Evolutionary conservation across 2,329 filamentous ascomycete genomes (phyloP).

Genomic region (Cladophialophora carrionii): DNA sequence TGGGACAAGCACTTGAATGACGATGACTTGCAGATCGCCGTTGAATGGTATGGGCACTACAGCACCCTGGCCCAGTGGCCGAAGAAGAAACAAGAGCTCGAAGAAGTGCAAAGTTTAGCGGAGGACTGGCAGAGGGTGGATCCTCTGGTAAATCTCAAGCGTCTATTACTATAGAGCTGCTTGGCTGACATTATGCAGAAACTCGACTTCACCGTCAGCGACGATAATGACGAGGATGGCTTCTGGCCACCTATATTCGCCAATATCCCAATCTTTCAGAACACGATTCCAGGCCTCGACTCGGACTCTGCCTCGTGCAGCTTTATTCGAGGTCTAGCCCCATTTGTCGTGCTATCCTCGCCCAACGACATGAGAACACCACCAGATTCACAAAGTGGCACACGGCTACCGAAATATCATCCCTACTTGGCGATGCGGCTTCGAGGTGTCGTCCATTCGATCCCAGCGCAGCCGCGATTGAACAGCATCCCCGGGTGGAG

Average conservation of each 20-base stretch:
- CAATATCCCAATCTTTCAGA: slow-evolving; percentile 32
- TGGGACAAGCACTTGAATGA: slow-evolving; percentile 34
- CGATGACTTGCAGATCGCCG: slow-evolving; percentile 9
- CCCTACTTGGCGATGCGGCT: slow-evolving; percentile 37
- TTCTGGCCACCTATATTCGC: slow-evolving; percentile 36
- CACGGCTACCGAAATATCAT: slow-evolving; percentile 33
- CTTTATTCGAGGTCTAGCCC: slow-evolving; percentile 35
- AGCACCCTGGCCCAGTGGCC: slow-evolving; percentile 46
- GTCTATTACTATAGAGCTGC: neutral
- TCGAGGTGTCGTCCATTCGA: slow-evolving; percentile 45
- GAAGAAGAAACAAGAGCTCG: slow-evolving; percentile 34
- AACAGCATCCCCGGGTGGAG: slow-evolving; percentile 44
- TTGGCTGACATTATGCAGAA: slow-evolving; percentile 20
- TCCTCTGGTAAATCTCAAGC: slow-evolving; percentile 31
- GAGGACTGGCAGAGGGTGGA: slow-evolving; percentile 39
- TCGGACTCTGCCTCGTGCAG: slow-evolving; percentile 1
- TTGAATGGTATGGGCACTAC: slow-evolving; percentile 38
- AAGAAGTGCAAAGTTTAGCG: slow-evolving; percentile 45
- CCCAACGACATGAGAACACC: neutral
- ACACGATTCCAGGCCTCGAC: slow-evolving; percentile 26
- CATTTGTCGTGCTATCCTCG: slow-evolving; percentile 30
- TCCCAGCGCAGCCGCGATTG: slow-evolving; percentile 29
- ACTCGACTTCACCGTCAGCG: slow-evolving; percentile 31
- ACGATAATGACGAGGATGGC: slow-evolving; percentile 20
- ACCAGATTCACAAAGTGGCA: neutral